Conservation (phyloP, 441 rosid species). For the Corymbia citriodora region DNA sequence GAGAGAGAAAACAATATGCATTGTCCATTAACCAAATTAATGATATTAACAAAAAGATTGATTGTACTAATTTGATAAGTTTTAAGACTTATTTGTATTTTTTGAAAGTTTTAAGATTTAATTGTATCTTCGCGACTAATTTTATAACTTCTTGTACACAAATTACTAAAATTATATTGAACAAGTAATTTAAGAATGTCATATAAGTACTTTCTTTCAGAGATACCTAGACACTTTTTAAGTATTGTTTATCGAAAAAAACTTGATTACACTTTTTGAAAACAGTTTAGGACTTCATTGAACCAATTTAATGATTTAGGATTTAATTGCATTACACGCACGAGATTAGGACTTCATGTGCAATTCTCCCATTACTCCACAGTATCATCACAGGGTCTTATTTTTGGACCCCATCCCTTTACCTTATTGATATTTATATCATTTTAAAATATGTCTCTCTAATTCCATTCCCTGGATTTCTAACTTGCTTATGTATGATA, state of each 20-base stretch:
- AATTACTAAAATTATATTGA: neutral
- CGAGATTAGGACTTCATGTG: neutral
- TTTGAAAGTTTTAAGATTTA: no score
- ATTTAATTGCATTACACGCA: neutral
- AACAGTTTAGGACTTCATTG: neutral
- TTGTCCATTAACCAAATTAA: no score
- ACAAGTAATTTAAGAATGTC: neutral
- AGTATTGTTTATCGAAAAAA: neutral
- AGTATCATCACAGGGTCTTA: neutral
- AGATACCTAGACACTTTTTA: neutral
- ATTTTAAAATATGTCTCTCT: neutral
- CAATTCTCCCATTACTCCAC: neutral
- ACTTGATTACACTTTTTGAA: neutral
- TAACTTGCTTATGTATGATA: neutral
- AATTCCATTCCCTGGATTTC: neutral
- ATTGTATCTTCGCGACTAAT: fast-evolving
- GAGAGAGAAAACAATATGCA: neutral
- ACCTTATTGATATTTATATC: neutral
- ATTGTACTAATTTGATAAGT: no score
- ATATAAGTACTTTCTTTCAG: neutral
- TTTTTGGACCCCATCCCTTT: neutral
- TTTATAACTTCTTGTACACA: fast-evolving
- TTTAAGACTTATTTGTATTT: fast-evolving
- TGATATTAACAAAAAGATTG: no score
- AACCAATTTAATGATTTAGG: neutral